phyloP scores from a whole-genome alignment of 352 stramenopile species.

The Pythium phragmitis region DNA sequence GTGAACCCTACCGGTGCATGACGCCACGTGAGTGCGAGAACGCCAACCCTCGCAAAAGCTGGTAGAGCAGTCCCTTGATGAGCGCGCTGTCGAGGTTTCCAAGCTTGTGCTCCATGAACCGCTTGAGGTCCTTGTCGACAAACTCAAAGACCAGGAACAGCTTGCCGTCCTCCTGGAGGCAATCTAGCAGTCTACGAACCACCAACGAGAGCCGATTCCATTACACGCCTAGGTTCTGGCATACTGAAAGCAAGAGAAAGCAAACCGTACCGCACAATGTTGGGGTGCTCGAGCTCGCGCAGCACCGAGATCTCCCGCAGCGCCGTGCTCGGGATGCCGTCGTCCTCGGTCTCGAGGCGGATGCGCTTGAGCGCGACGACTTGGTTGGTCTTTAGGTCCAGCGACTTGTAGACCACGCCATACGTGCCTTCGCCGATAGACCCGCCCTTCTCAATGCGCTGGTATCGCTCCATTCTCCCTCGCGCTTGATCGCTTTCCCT shows the following conservation, averaged over 20 bases:
- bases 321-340: slow-evolving; percentile 97
- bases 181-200: slow-evolving; percentile 83
- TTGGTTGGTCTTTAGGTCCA: slow-evolving; percentile 94
- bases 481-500: background rate
- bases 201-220: slow-evolving; percentile 57
- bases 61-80: slow-evolving; percentile 89
- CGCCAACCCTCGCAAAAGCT: slow-evolving; percentile 97
- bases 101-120: slow-evolving; percentile 92
- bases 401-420: slow-evolving; percentile 99
- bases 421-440: slow-evolving; percentile 97
- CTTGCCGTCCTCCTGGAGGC: slow-evolving; percentile 98
- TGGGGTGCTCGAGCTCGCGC: slow-evolving; percentile 96
- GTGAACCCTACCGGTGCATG: slow-evolving; percentile 48
- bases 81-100: slow-evolving; percentile 71
- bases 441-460: slow-evolving; percentile 92
- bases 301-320: slow-evolving; percentile 99
- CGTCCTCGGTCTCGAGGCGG: slow-evolving; percentile 96
- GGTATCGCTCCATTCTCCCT: slow-evolving; percentile 81
- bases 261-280: slow-evolving; percentile 96
- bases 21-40: slow-evolving; percentile 99
- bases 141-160: slow-evolving; percentile 99
- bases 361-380: slow-evolving; percentile 99
- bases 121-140: slow-evolving; percentile 97
- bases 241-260: slow-evolving; percentile 57
- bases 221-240: slow-evolving; percentile 72